These are phyloP conservation scores for Chaetomidium leptoderma DNA, from an alignment of 495 filamentous ascomycete species.

Conservation along the genomic window DNA sequence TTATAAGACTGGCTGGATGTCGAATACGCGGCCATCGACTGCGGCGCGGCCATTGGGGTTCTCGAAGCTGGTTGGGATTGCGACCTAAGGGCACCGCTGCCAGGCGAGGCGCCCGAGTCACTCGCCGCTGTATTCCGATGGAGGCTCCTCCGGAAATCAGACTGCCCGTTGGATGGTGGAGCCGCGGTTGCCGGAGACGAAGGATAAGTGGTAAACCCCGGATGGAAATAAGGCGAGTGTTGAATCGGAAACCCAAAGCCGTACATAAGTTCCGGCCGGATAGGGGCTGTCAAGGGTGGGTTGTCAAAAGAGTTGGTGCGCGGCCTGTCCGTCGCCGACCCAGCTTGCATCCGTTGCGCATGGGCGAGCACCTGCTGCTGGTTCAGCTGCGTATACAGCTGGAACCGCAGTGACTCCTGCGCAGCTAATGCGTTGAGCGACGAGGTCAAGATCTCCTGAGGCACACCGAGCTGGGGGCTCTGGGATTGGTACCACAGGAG, in stretches of 20 bases:
- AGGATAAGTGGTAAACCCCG: conserved; percentile 41
- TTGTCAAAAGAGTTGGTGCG: conserved; percentile 53
- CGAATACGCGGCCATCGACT: conserved; percentile 20
- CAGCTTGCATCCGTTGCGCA: conserved; percentile 39
- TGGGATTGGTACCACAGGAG: conserved; percentile 41
- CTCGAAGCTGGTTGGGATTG: conserved; percentile 55
- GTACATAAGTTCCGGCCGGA: conserved; percentile 48
- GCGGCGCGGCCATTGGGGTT: conserved; percentile 29
- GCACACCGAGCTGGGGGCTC: conserved; percentile 32
- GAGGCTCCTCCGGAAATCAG: conserved; percentile 48
- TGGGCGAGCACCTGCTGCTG: conserved; percentile 46
- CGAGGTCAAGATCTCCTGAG: conserved; percentile 44
- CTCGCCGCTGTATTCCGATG: conserved; percentile 41
- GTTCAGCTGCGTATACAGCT: conserved; percentile 45
- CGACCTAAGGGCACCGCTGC: conserved; percentile 48
- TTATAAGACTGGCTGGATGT: conserved; percentile 29
- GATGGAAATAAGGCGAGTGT: conserved; percentile 28
- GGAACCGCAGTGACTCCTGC: conserved; percentile 38
- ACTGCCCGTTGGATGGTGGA: conserved; percentile 31
- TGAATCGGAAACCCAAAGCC: conserved; percentile 27
- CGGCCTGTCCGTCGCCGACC: conserved; percentile 41
- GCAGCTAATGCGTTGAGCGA: conserved; percentile 35
- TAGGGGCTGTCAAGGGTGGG: conserved; percentile 47
- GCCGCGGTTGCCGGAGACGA: conserved; percentile 44
- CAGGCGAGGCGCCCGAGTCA: conserved; percentile 37